Evolutionary conservation across 768 basidiomycete genomes (phyloP).

Genomic region (Mycena leptocephala): DNA sequence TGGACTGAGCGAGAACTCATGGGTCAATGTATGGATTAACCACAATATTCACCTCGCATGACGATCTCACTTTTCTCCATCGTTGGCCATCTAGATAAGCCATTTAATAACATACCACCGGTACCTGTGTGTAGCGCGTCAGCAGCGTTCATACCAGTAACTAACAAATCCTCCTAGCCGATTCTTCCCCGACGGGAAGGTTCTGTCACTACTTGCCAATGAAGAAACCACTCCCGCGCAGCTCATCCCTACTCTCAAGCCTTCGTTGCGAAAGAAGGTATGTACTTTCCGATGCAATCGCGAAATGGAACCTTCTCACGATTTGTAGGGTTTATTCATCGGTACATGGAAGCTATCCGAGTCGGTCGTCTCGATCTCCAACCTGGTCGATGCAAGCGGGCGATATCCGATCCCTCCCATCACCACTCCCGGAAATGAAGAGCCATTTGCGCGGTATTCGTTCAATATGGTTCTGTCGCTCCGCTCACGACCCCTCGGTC

Average conservation of each 20-base stretch:
- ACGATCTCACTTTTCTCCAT: no score
- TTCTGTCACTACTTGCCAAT: slow-evolving; percentile 88
- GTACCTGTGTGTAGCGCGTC: slow-evolving; percentile 74
- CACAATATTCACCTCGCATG: slow-evolving; percentile 9
- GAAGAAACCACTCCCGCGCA: slow-evolving; percentile 81
- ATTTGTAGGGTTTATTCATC: slow-evolving; percentile 75
- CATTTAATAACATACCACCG: slow-evolving; percentile 95
- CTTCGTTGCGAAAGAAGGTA: slow-evolving; percentile 86
- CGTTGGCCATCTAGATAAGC: slow-evolving; percentile 67
- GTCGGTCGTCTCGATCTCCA: slow-evolving; percentile 71
- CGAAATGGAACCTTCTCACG: not conserved
- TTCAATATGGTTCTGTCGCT: slow-evolving; percentile 84
- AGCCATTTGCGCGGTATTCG: slow-evolving; percentile 64
- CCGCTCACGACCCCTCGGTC: slow-evolving; percentile 86
- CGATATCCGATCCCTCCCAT: slow-evolving; percentile 49
- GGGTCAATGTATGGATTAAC: slow-evolving; percentile 80
- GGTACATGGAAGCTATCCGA: slow-evolving; percentile 83
- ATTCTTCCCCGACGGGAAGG: slow-evolving; percentile 90
- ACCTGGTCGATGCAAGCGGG: slow-evolving; percentile 75
- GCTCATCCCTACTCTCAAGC: slow-evolving; percentile 84
- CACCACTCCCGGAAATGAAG: slow-evolving; percentile 31
- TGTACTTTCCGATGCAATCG: not conserved
- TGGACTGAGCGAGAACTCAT: slow-evolving; percentile 87
- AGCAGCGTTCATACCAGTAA: not conserved
- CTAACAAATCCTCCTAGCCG: slow-evolving; percentile 64